Percentiles rank a stretch among this genome's conserved stretches.
Conservation (phyloP, 164 flowering plant species). For the Echeveria elegans region DNA sequence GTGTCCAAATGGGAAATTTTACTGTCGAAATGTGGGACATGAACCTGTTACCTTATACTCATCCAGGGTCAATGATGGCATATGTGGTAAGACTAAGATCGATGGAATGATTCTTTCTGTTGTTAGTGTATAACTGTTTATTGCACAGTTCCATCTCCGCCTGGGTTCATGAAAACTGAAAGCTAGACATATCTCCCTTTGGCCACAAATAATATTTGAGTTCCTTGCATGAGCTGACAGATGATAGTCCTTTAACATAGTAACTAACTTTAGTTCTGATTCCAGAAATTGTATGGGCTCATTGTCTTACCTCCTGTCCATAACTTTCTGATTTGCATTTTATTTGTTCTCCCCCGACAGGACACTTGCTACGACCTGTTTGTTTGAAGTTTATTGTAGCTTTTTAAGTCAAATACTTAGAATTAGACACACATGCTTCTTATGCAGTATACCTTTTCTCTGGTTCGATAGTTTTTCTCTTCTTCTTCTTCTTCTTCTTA, state of each 20-base stretch:
- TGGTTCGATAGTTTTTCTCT: not conserved
- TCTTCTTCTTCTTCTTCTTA: too few relatives aligned
- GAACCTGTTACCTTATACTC: slow-evolving; percentile 53
- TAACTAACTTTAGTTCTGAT: too few relatives aligned
- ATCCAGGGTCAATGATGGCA: slow-evolving; percentile 89
- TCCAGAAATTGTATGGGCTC: not conserved
- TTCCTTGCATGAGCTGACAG: too few relatives aligned
- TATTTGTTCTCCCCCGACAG: too few relatives aligned
- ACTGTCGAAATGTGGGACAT: slow-evolving; percentile 83
- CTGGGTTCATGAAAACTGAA: too few relatives aligned
- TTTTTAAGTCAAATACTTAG: not conserved
- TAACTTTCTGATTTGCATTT: not conserved
- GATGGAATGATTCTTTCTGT: not conserved
- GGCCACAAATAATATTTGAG: too few relatives aligned
- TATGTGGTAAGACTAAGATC: slow-evolving; percentile 86
- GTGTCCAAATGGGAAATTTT: slow-evolving; percentile 75
- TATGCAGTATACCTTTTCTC: not conserved
- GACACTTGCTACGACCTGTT: not conserved
- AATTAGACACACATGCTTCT: not conserved
- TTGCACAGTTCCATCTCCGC: too few relatives aligned
- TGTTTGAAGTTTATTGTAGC: not conserved
- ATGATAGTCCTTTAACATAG: too few relatives aligned
- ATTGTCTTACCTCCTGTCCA: not conserved
- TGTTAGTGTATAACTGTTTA: too few relatives aligned
- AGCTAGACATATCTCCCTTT: too few relatives aligned